Percentiles rank a stretch among this genome's conserved stretches.
These are phyloP conservation scores for Pleurotus salmoneostramineus DNA, from an alignment of 768 basidiomycete genomes.

Conservation along the genomic window DNA sequence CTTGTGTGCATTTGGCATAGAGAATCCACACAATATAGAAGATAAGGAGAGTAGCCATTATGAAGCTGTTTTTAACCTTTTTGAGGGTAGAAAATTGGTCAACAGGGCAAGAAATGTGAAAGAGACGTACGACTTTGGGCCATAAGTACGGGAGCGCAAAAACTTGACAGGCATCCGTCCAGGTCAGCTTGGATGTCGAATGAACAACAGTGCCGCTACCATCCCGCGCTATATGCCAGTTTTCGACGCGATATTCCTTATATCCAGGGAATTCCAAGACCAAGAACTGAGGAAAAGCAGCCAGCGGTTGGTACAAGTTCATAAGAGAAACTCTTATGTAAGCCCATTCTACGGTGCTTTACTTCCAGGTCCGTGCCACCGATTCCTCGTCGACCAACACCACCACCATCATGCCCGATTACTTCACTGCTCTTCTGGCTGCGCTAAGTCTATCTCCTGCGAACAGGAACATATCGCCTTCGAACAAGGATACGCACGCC, in stretches of 20 bases:
- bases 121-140: slow-evolving; percentile 21
- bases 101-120: background rate
- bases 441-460: slow-evolving; percentile 4
- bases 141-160: slow-evolving; percentile 27
- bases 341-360: background rate
- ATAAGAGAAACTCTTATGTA: background rate
- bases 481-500: background rate
- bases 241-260: slow-evolving; percentile 59
- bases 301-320: slow-evolving; percentile 21
- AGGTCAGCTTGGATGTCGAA: slow-evolving; percentile 25
- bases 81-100: background rate
- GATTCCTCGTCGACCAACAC: background rate
- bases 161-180: slow-evolving; percentile 31
- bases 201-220: slow-evolving; percentile 29
- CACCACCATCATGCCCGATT: background rate
- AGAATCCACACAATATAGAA: slow-evolving; percentile 19
- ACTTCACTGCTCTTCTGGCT: background rate
- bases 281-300: slow-evolving; percentile 46
- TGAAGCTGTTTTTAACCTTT: slow-evolving; percentile 14
- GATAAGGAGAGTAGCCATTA: slow-evolving; percentile 9
- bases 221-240: slow-evolving; percentile 41
- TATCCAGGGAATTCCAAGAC: slow-evolving; percentile 41
- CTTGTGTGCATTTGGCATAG: slow-evolving; percentile 35
- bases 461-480: background rate
- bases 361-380: slow-evolving; percentile 1